phyloP scores from a whole-genome alignment of 805 yeast species.

The Teunomyces atbi region DNA sequence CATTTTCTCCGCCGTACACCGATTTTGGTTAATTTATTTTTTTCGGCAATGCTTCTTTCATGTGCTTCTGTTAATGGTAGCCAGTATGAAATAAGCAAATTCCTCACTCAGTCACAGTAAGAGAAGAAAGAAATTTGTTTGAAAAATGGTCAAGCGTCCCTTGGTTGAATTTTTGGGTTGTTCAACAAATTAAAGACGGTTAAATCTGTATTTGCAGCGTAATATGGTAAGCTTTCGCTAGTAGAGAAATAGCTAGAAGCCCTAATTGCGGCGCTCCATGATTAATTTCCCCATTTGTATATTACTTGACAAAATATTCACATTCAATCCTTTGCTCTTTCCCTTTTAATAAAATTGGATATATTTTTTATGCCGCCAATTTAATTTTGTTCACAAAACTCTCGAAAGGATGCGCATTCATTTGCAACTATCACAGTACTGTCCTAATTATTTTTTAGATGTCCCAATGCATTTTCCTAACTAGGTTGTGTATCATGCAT shows the following conservation, averaged over 20 bases:
- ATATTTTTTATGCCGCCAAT: conserved; percentile 1
- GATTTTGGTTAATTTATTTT: not conserved
- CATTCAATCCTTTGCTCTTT: not conserved
- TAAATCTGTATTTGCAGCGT: not conserved
- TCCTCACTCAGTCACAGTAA: not conserved
- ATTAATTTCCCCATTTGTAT: conserved; percentile 3
- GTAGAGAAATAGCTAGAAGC: not conserved
- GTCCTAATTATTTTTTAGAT: not conserved
- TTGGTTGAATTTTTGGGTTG: not conserved
- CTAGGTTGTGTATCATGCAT: conserved; percentile 1
- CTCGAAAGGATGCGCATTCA: not conserved
- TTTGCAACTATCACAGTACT: conserved; percentile 3
- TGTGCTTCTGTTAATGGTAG: not conserved
- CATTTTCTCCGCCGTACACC: not conserved
- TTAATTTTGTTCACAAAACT: not conserved
- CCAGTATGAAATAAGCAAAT: not conserved
- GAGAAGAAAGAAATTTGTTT: not conserved
- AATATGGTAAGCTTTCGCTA: not conserved
- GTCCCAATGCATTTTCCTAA: conserved; percentile 3
- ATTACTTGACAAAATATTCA: not conserved
- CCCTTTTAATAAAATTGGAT: not conserved
- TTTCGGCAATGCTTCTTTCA: not conserved
- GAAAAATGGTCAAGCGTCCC: not conserved
- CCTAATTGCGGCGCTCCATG: not conserved
- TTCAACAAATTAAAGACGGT: not conserved